These are phyloP conservation scores for Halenospora varia DNA, from an alignment of 495 filamentous ascomycete species.

Conservation along the genomic window DNA sequence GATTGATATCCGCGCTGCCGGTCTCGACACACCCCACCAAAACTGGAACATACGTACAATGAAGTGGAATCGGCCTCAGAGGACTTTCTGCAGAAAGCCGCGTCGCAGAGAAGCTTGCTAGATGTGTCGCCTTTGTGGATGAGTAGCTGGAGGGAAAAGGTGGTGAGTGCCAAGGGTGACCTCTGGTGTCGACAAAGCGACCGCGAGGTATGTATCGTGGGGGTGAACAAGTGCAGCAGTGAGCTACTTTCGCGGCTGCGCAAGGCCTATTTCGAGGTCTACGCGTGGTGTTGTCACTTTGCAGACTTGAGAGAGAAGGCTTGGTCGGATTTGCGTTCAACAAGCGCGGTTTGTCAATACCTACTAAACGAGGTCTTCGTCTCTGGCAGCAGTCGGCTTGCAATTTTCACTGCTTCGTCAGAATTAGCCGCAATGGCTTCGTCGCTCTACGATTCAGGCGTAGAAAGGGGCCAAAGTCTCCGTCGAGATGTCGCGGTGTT, in stretches of 20 bases:
- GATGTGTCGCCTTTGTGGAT: slow-evolving; percentile 10
- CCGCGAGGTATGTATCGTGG: neutral
- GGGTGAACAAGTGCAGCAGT: neutral
- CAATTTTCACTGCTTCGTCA: neutral
- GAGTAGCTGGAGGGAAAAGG: neutral
- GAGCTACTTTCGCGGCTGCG: neutral
- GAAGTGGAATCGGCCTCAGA: slow-evolving; percentile 29
- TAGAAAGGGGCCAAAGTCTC: neutral
- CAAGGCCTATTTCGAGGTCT: neutral
- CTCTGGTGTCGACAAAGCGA: neutral
- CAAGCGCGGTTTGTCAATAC: slow-evolving; percentile 3
- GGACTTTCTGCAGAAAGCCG: slow-evolving; percentile 24
- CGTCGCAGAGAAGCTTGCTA: slow-evolving; percentile 2
- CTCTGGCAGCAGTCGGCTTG: neutral
- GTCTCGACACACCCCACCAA: neutral
- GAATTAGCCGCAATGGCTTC: neutral
- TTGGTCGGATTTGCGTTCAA: slow-evolving; percentile 1
- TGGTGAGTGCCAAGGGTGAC: neutral
- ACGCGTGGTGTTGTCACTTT: neutral
- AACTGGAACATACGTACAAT: slow-evolving; percentile 22
- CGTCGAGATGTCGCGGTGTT: slow-evolving; percentile 3
- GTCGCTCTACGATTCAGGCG: neutral
- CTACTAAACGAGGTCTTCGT: slow-evolving; percentile 3
- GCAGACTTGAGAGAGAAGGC: neutral
- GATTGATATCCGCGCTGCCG: slow-evolving; percentile 5